A percentile compares a stretch with the other conserved stretches of the same genome.
These are phyloP conservation scores for Starmerella apis DNA, from an alignment of 805 yeast genomes.

Conservation along the genomic window DNA sequence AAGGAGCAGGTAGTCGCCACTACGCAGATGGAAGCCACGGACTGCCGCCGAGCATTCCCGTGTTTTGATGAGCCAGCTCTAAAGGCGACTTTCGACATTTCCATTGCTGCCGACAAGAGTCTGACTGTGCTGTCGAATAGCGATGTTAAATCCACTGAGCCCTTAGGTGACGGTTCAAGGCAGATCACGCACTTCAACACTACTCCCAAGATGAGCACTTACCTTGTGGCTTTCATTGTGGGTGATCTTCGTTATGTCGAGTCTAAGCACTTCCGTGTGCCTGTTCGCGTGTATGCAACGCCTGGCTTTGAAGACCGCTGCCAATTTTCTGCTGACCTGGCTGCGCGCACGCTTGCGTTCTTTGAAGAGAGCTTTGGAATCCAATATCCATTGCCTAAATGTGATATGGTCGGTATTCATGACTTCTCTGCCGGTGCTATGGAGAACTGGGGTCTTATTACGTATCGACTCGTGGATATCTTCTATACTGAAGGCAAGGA, in stretches of 20 bases:
- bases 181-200: slow-evolving; percentile 46
- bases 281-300: slow-evolving; percentile 60
- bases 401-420: slow-evolving; percentile 71
- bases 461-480: slow-evolving; percentile 51
- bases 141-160: slow-evolving; percentile 41
- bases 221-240: slow-evolving; percentile 60
- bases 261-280: slow-evolving; percentile 45
- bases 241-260: slow-evolving; percentile 59
- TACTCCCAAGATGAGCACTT: slow-evolving; percentile 66
- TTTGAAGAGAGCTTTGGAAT: slow-evolving; percentile 58
- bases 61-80: slow-evolving; percentile 63
- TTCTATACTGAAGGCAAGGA: slow-evolving; percentile 63
- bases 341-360: slow-evolving; percentile 54
- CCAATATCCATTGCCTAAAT: slow-evolving; percentile 69
- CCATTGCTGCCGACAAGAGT: slow-evolving; percentile 42
- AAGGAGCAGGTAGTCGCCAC: slow-evolving; percentile 48
- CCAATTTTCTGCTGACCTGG: slow-evolving; percentile 50
- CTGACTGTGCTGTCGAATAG: slow-evolving; percentile 58
- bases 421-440: slow-evolving; percentile 76
- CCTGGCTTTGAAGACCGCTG: slow-evolving; percentile 57
- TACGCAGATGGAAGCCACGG: slow-evolving; percentile 68
- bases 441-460: slow-evolving; percentile 85
- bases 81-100: slow-evolving; percentile 54
- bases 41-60: slow-evolving; percentile 69
- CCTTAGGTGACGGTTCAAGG: slow-evolving; percentile 32